Percentiles rank a stretch among this genome's conserved stretches.
These are phyloP conservation scores for Agaricales sp. DNA, from an alignment of 1,284 basidiomycete genomes.

Conservation along the genomic window DNA sequence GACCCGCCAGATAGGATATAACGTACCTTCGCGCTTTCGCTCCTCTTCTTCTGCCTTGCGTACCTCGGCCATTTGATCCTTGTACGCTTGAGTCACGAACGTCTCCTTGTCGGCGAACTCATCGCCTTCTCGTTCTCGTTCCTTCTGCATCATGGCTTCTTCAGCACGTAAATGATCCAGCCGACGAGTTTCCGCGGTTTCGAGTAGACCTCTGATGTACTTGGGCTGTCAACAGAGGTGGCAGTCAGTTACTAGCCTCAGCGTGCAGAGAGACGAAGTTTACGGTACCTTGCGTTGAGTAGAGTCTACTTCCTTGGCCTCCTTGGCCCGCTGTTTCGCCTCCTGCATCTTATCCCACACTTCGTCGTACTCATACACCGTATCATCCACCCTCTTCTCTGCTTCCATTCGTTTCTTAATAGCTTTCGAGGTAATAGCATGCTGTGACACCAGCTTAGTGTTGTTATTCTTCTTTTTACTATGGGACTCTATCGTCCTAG, in stretches of 20 bases:
- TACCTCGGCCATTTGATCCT: conserved; percentile 92
- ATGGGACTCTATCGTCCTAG: no score
- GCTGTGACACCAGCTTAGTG: conserved; percentile 22
- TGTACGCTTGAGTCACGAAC: conserved; percentile 97
- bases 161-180: conserved; percentile 92
- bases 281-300: conserved; percentile 63
- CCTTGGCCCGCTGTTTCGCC: conserved; percentile 66
- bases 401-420: conserved; percentile 60
- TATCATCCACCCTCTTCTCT: conserved; percentile 72
- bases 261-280: background rate
- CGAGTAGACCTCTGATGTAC: conserved; percentile 79
- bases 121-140: conserved; percentile 89
- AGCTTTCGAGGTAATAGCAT: conserved; percentile 46
- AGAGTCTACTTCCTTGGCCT: conserved; percentile 60
- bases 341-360: conserved; percentile 95
- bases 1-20: no score
- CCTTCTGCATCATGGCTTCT: conserved; percentile 94
- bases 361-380: conserved; percentile 93
- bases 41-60: conserved; percentile 88
- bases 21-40: conserved; percentile 71
- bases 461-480: background rate
- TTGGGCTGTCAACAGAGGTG: conserved; percentile 58
- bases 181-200: conserved; percentile 79
- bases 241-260: conserved; percentile 6
- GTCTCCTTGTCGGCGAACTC: conserved; percentile 92